phyloP scores from a whole-genome alignment of 2,329 filamentous ascomycete species.

The Monosporascus sp. region DNA sequence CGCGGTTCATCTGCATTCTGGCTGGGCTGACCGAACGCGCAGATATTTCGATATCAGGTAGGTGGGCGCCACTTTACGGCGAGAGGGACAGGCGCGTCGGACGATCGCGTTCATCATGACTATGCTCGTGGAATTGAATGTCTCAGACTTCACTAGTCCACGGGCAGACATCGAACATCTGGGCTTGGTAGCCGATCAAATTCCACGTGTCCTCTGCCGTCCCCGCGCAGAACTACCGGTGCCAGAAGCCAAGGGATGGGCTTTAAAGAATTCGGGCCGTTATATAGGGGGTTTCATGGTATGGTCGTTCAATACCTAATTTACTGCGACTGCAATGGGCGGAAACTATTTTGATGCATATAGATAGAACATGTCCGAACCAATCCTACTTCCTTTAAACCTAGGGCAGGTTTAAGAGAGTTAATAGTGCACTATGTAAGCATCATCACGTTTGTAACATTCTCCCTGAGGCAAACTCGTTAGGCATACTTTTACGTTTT shows the following conservation, averaged over 20 bases:
- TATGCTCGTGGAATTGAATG: conserved; percentile 16
- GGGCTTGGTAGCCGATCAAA: conserved; percentile 10
- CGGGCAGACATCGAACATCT: conserved; percentile 11
- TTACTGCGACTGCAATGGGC: not conserved
- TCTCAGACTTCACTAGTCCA: conserved; percentile 14
- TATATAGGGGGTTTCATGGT: not conserved
- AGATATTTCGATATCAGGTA: not conserved
- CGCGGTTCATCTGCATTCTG: not conserved
- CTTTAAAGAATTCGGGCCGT: conserved; percentile 8
- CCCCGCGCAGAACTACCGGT: not conserved
- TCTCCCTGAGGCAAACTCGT: too few species aligned
- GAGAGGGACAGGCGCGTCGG: conserved; percentile 6
- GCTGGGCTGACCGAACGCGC: not conserved
- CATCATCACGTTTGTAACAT: too few species aligned
- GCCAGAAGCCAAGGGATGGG: conserved; percentile 4
- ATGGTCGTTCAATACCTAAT: not conserved
- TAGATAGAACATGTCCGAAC: too few species aligned
- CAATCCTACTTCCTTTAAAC: too few species aligned
- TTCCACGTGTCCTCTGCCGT: conserved; percentile 3
- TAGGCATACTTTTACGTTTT: too few species aligned
- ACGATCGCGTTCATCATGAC: conserved; percentile 3
- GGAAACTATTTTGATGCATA: not conserved
- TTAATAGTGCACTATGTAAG: too few species aligned
- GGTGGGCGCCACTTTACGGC: not conserved
- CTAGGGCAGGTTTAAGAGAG: too few species aligned